Conservation (phyloP, 495 filamentous ascomycete genomes). For the Penicillium argentinense region DNA sequence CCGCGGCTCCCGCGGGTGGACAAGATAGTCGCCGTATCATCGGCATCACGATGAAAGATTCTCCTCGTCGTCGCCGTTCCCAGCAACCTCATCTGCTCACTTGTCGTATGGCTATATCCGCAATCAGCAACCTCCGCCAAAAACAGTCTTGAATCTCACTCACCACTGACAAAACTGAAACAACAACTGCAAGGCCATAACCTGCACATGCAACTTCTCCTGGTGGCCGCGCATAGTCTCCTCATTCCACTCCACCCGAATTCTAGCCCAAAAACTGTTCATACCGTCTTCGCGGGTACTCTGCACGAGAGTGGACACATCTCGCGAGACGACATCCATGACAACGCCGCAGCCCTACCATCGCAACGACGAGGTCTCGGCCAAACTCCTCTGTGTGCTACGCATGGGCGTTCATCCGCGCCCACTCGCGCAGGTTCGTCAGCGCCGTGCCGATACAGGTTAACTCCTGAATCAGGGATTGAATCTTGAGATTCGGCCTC, state of each 20-base stretch:
- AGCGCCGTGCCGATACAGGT: constrained; percentile 40
- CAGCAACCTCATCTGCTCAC: constrained; percentile 37
- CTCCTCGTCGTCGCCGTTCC: constrained; percentile 32
- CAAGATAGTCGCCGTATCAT: constrained; percentile 41
- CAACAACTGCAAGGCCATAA: constrained; percentile 43
- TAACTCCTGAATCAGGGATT: constrained; percentile 40
- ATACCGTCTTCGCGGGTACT: constrained; percentile 10
- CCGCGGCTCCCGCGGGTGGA: constrained; percentile 25
- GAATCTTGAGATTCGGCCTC: constrained; percentile 44
- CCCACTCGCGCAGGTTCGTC: constrained; percentile 43
- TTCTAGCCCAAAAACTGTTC: constrained; percentile 23
- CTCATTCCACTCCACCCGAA: constrained; percentile 43
- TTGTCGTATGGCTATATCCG: constrained; percentile 28
- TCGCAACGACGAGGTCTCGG: constrained; percentile 35
- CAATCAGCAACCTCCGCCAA: neutral
- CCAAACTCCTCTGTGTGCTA: constrained; percentile 29
- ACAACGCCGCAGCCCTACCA: constrained; percentile 41
- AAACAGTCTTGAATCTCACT: constrained; percentile 3
- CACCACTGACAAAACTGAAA: constrained; percentile 48
- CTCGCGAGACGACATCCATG: constrained; percentile 40
- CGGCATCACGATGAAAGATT: constrained; percentile 40
- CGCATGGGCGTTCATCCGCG: constrained; percentile 25
- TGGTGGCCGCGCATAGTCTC: constrained; percentile 42
- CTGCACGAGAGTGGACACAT: constrained; percentile 37
- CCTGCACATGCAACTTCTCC: constrained; percentile 39